A percentile compares a stretch with the other conserved stretches of the same genome.
Evolutionary conservation across 495 filamentous ascomycete species (phyloP).

Genomic region (Penicillium simplicissimum): DNA sequence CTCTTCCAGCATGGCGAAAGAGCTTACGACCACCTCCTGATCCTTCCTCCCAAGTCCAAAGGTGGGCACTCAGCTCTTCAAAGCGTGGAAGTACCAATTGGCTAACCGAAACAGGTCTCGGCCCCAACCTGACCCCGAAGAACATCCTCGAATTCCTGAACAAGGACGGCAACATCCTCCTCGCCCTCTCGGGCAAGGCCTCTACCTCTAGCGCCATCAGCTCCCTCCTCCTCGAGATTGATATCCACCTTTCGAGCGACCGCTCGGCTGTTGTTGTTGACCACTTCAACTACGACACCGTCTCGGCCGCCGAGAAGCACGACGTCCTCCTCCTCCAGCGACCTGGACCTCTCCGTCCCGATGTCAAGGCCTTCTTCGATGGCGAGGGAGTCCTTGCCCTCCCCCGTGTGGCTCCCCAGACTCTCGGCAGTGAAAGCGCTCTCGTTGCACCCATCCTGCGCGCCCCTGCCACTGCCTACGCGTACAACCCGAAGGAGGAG

Average conservation of each 20-base stretch:
- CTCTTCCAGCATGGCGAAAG: slow-evolving; percentile 87
- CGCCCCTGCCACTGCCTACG: slow-evolving; percentile 82
- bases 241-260: slow-evolving; percentile 85
- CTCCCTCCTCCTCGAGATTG: slow-evolving; percentile 86
- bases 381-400: slow-evolving; percentile 74
- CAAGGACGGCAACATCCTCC: slow-evolving; percentile 85
- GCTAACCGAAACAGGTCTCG: slow-evolving; percentile 61
- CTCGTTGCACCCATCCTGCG: slow-evolving; percentile 79
- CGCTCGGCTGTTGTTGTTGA: slow-evolving; percentile 82
- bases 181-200: slow-evolving; percentile 76
- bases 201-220: slow-evolving; percentile 74
- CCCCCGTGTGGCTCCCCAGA: slow-evolving; percentile 76
- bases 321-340: slow-evolving; percentile 79
- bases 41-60: slow-evolving; percentile 87
- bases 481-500: slow-evolving; percentile 93
- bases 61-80: slow-evolving; percentile 49
- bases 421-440: slow-evolving; percentile 69
- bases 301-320: slow-evolving; percentile 76
- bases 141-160: slow-evolving; percentile 89
- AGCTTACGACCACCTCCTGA: slow-evolving; percentile 84
- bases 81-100: slow-evolving; percentile 24
- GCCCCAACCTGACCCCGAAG: slow-evolving; percentile 82
- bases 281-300: slow-evolving; percentile 89
- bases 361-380: slow-evolving; percentile 77
- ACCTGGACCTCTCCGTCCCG: slow-evolving; percentile 60